phyloP scores from a whole-genome alignment of 208 protist genomes.

The Leishmania turanica region DNA sequence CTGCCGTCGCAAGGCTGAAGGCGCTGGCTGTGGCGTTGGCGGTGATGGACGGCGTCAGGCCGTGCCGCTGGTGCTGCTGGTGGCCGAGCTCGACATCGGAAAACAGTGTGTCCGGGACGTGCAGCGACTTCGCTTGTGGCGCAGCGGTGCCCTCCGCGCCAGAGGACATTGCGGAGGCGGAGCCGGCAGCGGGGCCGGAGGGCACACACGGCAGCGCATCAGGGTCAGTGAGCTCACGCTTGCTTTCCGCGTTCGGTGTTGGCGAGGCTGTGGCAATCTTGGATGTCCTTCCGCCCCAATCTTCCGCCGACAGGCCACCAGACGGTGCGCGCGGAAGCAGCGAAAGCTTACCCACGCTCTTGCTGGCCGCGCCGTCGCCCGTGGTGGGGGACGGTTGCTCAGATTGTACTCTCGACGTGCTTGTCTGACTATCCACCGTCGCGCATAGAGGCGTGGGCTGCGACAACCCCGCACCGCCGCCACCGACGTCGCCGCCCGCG shows the following conservation, averaged over 20 bases:
- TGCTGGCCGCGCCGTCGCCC: not conserved
- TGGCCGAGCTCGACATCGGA: slow-evolving; percentile 1
- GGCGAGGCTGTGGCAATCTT: not conserved
- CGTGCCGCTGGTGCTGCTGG: slow-evolving; percentile 8
- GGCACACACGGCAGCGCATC: not conserved
- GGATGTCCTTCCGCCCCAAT: not conserved
- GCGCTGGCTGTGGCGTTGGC: not conserved
- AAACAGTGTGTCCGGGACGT: not conserved
- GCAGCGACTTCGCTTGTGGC: not conserved
- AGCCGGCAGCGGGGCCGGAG: not conserved
- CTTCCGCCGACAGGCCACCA: not conserved
- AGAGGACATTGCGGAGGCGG: not conserved
- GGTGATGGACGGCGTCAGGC: not conserved
- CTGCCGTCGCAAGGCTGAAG: not conserved
- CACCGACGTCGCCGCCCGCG: not conserved
- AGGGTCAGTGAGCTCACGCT: not conserved
- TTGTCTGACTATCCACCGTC: not conserved
- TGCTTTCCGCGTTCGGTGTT: not conserved
- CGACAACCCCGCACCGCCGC: not conserved
- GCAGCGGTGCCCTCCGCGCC: not conserved
- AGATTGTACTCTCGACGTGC: slow-evolving; percentile 3
- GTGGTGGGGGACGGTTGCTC: slow-evolving; percentile 1
- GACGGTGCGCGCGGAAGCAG: not conserved
- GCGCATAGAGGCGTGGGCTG: not conserved
- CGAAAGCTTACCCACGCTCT: not conserved